Percentiles rank a stretch among this genome's conserved stretches.
Conservation (phyloP, 345 rosid species). For the Hirschfeldia incana region DNA sequence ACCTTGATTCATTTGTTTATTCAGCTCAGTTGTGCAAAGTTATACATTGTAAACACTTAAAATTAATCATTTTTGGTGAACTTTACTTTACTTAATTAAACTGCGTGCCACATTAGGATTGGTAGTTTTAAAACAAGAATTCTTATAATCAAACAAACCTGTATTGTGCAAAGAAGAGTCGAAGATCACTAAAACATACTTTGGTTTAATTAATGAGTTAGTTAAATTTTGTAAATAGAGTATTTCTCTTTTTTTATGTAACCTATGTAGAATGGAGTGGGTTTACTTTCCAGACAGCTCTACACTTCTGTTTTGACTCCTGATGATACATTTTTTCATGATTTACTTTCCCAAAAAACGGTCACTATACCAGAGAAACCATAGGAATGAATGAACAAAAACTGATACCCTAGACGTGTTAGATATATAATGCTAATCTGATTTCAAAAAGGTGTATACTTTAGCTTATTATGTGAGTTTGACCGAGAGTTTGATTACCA, state of each 20-base stretch:
- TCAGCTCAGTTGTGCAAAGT: neutral
- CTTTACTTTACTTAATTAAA: neutral
- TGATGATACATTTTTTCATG: conserved; percentile 57
- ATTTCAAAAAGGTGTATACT: neutral
- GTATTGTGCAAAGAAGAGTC: no score
- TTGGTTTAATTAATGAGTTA: no score
- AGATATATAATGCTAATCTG: neutral
- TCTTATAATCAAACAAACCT: no score
- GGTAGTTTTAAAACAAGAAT: no score
- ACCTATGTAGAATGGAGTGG: conserved; percentile 44
- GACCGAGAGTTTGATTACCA: neutral
- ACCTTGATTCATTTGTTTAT: neutral
- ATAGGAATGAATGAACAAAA: conserved; percentile 48
- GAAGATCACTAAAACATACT: no score
- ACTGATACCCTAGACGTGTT: neutral
- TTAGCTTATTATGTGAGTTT: neutral
- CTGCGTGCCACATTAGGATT: no score
- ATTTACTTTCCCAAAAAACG: conserved; percentile 56
- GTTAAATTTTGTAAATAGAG: no score
- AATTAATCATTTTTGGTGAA: neutral
- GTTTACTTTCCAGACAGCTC: conserved; percentile 44
- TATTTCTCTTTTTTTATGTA: no score
- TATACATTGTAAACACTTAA: no score
- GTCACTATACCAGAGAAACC: conserved; percentile 49
- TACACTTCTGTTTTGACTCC: conserved; percentile 60